Conservation (phyloP, 306 rosid genomes). For the Quercus robur region DNA sequence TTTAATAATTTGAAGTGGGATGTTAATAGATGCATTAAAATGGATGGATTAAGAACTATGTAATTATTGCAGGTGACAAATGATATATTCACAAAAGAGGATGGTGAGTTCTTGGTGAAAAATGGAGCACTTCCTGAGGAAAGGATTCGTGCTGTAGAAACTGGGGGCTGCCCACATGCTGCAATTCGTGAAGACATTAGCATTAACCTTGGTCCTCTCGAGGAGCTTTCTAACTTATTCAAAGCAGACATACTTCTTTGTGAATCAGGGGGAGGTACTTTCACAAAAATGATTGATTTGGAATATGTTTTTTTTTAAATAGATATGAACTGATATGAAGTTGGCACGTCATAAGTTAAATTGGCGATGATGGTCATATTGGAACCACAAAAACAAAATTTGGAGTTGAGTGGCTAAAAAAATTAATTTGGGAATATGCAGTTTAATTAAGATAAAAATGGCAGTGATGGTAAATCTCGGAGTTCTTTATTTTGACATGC, state of each 20-base stretch:
- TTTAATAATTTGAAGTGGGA: not conserved
- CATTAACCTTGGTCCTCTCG: conserved; percentile 94
- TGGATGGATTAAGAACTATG: not conserved
- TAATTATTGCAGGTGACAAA: conserved; percentile 68
- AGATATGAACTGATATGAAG: not conserved
- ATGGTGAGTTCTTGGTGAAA: conserved; percentile 93
- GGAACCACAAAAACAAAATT: not conserved
- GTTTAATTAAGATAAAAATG: not conserved
- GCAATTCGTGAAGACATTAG: conserved; percentile 96
- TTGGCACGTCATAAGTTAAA: not conserved
- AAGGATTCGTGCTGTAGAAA: conserved; percentile 95
- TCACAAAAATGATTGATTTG: not conserved
- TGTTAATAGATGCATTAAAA: not conserved
- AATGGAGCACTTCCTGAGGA: conserved; percentile 90
- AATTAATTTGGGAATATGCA: not conserved
- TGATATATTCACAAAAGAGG: conserved; percentile 96
- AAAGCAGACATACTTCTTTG: conserved; percentile 88
- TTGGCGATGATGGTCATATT: not conserved
- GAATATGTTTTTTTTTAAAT: not conserved
- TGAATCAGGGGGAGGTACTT: conserved; percentile 98
- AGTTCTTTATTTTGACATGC: too few species aligned
- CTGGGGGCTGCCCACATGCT: conserved; percentile 98
- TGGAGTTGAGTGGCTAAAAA: not conserved
- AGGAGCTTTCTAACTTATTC: conserved; percentile 80
- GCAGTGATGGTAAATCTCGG: not conserved